Evolutionary conservation across 495 filamentous ascomycete species (phyloP).

Genomic region (Staphylotrichum tortipilum): DNA sequence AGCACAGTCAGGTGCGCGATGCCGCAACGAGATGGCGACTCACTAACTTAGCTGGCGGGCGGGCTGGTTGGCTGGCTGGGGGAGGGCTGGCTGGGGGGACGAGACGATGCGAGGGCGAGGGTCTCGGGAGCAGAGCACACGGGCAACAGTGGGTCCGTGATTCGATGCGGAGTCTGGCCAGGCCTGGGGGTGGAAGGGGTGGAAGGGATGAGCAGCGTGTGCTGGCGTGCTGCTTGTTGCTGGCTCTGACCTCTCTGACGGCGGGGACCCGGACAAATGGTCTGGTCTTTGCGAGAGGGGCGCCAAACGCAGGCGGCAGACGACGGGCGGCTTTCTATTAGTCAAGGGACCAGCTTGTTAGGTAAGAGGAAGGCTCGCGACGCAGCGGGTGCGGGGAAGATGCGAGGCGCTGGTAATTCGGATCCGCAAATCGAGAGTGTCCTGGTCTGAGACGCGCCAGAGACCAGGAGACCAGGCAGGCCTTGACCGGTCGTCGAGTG

Average conservation of each 20-base stretch:
- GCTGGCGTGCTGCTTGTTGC: too few species aligned
- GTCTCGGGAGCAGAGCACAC: too few species aligned
- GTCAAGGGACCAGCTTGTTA: conserved; percentile 39
- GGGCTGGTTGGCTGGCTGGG: too few species aligned
- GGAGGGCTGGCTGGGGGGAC: too few species aligned
- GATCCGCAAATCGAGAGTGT: conserved; percentile 14
- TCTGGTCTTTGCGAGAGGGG: conserved; percentile 22
- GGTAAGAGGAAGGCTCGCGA: conserved; percentile 37
- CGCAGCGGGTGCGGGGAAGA: conserved; percentile 37
- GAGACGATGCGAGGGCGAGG: too few species aligned
- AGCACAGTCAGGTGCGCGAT: conserved; percentile 26
- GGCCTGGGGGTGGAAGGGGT: conserved; percentile 1
- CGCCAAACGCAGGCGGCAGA: conserved; percentile 8
- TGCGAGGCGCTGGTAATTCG: conserved; percentile 14
- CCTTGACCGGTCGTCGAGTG: neutral
- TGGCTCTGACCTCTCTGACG: too few species aligned
- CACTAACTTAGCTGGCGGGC: too few species aligned
- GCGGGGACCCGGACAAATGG: conserved; percentile 4
- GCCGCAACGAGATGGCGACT: conserved; percentile 20
- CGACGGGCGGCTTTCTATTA: conserved; percentile 37
- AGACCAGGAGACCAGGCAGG: too few species aligned
- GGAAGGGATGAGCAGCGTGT: too few species aligned
- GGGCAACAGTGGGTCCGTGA: conserved; percentile 6
- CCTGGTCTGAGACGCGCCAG: neutral
- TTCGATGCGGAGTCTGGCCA: conserved; percentile 5